Base-by-base conservation (phyloP, 768 basidiomycete species). In the Suillus paluster region DNA sequence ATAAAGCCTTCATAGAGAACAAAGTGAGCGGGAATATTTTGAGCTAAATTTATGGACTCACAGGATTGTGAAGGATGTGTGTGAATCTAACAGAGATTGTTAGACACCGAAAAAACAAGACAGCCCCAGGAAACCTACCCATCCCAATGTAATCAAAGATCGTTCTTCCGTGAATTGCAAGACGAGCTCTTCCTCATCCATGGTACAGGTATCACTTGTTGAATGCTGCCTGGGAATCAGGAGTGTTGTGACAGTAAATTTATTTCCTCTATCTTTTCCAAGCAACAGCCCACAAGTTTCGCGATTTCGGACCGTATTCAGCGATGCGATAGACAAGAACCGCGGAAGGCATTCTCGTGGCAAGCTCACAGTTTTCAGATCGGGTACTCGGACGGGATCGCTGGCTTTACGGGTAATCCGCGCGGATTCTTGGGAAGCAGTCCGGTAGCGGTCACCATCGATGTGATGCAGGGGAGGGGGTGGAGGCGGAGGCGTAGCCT, bases 1-100 rank as follows among this genome's bases (percentile, higher is more conserved):
- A 97, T 94, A 78, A 97, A 97, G 74, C 88, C 88, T 90, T 38
- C 34, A 3, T 25, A 50, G 49, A 33, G 46, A 7, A 44, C 63
- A 38, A 67, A 64, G 45, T 60, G 5, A 59, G 49, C 50, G n/a
- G 11, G n/a, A 17, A 38, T n/a, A 25, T 30, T 56, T 33, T 41
- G 63, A 30, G 44, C 15, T 33, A 36, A 42, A 23, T 38, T 36
- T 9, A 34, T 33, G n/a, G 10, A 80, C 86, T 62, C 64, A 88
- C 94, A 95, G 59, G 90, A 89, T 66, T 95, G 94, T 5, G 92
- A 90, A 1, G 94, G 94, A 72, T 96, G 94, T 0, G 93, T 95
- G 76, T 95, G 94, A 67, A 96, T 96, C 93, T 95, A 70, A 25
- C 21, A 33, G 61, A 49, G 41, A 57, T 38, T 52, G 23, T 38